These are phyloP conservation scores for Przewalskia tangutica DNA, from an alignment of 257 asterid species.

Conservation along the genomic window DNA sequence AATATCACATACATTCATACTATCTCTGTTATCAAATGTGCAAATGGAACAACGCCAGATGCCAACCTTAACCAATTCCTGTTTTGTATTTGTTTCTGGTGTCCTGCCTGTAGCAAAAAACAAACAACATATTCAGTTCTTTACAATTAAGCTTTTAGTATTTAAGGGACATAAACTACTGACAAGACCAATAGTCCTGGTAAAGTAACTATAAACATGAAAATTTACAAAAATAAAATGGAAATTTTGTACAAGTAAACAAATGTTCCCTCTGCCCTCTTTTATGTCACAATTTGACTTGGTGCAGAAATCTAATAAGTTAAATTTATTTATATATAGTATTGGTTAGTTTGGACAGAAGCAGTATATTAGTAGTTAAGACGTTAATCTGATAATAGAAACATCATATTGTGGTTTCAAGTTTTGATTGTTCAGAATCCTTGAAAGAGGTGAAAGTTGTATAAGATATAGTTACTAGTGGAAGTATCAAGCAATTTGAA, in stretches of 20 bases:
- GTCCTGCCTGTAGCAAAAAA: slow-evolving; percentile 23
- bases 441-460: neutral
- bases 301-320: neutral
- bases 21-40: slow-evolving; percentile 77
- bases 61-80: slow-evolving; percentile 27
- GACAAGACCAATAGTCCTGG: neutral
- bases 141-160: neutral
- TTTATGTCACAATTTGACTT: neutral
- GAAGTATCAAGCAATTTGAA: neutral
- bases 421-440: neutral
- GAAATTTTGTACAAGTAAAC: neutral
- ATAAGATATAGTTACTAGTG: neutral
- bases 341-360: neutral
- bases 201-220: neutral
- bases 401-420: neutral
- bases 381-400: neutral
- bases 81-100: slow-evolving; percentile 22
- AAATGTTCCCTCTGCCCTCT: neutral
- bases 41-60: slow-evolving; percentile 90
- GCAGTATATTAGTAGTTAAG: neutral
- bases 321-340: neutral
- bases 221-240: neutral
- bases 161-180: neutral
- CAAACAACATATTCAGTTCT: slow-evolving; percentile 10
- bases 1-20: slow-evolving; percentile 68